Conservation (phyloP, 23 red algal species). For the Gracilaria domingensis region DNA sequence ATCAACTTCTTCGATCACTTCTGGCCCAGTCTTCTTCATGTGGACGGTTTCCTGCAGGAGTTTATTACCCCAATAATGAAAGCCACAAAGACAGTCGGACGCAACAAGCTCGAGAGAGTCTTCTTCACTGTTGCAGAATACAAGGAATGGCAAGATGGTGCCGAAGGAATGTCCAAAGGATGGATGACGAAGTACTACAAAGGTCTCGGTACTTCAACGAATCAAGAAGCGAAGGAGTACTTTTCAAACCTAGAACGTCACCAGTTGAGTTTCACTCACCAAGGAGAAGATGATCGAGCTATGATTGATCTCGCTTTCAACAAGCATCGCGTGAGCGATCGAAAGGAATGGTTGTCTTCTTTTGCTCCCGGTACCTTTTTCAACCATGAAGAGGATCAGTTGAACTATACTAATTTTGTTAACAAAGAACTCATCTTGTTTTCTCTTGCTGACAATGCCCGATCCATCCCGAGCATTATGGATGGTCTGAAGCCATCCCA, state of each 20-base stretch:
- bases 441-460: constrained; percentile 91
- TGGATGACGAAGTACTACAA: constrained; percentile 99
- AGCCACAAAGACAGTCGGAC: constrained; percentile 38
- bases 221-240: constrained; percentile 88
- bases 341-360: constrained; percentile 85
- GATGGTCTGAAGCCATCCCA: constrained; percentile 98
- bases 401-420: constrained; percentile 92
- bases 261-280: constrained; percentile 70
- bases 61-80: constrained; percentile 99
- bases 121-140: constrained; percentile 97
- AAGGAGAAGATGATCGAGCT: constrained; percentile 42
- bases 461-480: constrained; percentile 92
- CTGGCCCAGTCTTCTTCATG: constrained; percentile 90
- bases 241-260: constrained; percentile 91
- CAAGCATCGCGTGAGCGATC: constrained; percentile 82
- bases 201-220: constrained; percentile 92
- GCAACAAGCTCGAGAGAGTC: constrained; percentile 35
- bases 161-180: constrained; percentile 40
- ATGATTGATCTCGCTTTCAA: constrained; percentile 96
- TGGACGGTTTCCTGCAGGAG: constrained; percentile 90
- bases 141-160: constrained; percentile 62
- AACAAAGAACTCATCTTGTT: constrained; percentile 97
- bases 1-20: constrained; percentile 99
- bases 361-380: constrained; percentile 85
- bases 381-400: constrained; percentile 76